Evolutionary conservation across 2,329 filamentous ascomycete genomes (phyloP), one percentile per base, ranked within the genome.

Genomic region (Fusarium duplospermum): DNA sequence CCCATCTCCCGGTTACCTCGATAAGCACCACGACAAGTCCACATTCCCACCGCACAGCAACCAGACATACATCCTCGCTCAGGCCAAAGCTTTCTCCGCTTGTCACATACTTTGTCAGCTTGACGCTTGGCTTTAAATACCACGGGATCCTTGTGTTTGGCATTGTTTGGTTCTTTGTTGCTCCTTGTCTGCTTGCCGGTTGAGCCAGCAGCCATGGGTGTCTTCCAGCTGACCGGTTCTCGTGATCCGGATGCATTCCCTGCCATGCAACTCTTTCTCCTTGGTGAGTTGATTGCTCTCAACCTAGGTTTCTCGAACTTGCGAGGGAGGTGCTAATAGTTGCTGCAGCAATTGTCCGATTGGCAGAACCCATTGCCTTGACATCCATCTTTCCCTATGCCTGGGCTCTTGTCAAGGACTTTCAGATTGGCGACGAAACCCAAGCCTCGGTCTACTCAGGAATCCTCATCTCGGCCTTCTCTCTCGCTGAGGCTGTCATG

Each of bases 301-400:
- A 59, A 24, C 22, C 22, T 24, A 2, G 56, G 29, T 89, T 97
- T 24, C 94, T 95, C 76, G 84, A 97, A n/a, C 89, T 97, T 75
- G 93, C 94, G 96, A 85, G 79, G 89, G 84, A 47, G 45, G 20
- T 57, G 64, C 54, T 58, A 27, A 59, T 47, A 52, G 22, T 11
- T 13, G n/a, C 38, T 45, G 27, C 20, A 97, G 95, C 94, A 82
- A 94, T 98, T 87, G 95, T 97, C 80, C 94, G 95, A 72, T 90
- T 98, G 76, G 94, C 95, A 62, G 95, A 98, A 83, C 95, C 95
- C 24, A 96, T 98, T 77, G 95, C 95, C 60, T 89, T 98, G 73
- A 98, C 95, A 2, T 96, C 94, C 80, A 96, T 98, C 83, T 97
- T 96, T 78, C 95, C 95, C 22, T 98, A 98, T 83, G 94, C 94